A percentile compares a stretch with the other conserved stretches of the same genome.
phyloP scores from a whole-genome alignment of 202 grass and related monocot species.

The Musa balbisiana region DNA sequence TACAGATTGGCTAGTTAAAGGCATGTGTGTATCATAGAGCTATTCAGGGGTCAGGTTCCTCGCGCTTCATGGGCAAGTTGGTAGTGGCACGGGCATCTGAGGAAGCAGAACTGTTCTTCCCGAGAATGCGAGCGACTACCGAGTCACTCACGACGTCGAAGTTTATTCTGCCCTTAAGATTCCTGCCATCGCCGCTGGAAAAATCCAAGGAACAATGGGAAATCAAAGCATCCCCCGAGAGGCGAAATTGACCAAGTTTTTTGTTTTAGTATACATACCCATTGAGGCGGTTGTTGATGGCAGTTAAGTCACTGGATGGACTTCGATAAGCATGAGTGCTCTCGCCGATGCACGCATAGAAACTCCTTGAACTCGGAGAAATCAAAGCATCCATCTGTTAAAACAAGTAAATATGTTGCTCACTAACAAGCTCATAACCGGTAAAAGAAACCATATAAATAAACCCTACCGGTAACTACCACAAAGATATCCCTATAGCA shows the following conservation, averaged over 20 bases:
- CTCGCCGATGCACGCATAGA: slow-evolving; percentile 93
- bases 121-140: slow-evolving; percentile 67
- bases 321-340: slow-evolving; percentile 81
- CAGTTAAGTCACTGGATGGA: slow-evolving; percentile 75
- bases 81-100: slow-evolving; percentile 38
- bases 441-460: not conserved
- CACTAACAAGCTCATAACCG: not conserved
- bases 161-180: slow-evolving; percentile 66
- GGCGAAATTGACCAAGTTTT: not conserved
- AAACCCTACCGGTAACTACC: not conserved
- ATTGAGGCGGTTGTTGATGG: slow-evolving; percentile 76
- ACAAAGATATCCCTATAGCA: not conserved
- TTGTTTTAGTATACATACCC: slow-evolving; percentile 36
- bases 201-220: not conserved
- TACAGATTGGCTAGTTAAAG: slow-evolving; percentile 40
- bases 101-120: slow-evolving; percentile 50
- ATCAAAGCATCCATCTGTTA: slow-evolving; percentile 71
- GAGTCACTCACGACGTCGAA: slow-evolving; percentile 91
- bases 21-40: slow-evolving; percentile 17
- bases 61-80: slow-evolving; percentile 50
- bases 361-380: slow-evolving; percentile 82
- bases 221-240: slow-evolving; percentile 3
- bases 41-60: slow-evolving; percentile 42
- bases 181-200: slow-evolving; percentile 40
- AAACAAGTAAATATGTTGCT: not conserved